These are phyloP conservation scores for Cladophialophora exuberans DNA, from an alignment of 2,329 filamentous ascomycete genomes.

Conservation along the genomic window DNA sequence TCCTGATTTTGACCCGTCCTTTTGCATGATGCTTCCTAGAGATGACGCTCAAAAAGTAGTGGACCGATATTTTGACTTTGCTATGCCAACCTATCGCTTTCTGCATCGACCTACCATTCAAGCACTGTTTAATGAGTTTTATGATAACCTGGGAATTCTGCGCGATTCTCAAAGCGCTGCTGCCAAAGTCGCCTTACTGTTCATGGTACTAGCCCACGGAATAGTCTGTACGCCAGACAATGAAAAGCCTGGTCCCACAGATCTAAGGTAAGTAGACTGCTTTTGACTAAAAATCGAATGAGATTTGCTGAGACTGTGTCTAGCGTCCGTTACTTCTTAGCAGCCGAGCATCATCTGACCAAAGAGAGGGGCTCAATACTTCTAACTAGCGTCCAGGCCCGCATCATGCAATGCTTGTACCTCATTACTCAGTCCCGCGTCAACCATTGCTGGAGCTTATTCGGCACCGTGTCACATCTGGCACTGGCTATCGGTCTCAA, in stretches of 20 bases:
- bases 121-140: constrained; percentile 51
- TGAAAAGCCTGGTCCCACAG: not conserved
- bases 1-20: constrained; percentile 48
- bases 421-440: constrained; percentile 51
- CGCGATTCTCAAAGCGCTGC: constrained; percentile 43
- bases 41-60: constrained; percentile 35
- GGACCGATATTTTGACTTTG: constrained; percentile 48
- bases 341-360: constrained; percentile 39
- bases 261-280: not conserved
- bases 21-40: constrained; percentile 43
- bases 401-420: constrained; percentile 49
- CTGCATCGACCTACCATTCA: constrained; percentile 49
- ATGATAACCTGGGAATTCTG: constrained; percentile 49
- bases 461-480: constrained; percentile 48
- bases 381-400: constrained; percentile 47
- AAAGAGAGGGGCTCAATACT: constrained; percentile 45
- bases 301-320: too few species aligned
- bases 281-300: too few species aligned
- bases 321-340: constrained; percentile 32
- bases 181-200: not conserved
- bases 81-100: constrained; percentile 49
- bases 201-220: not conserved
- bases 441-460: constrained; percentile 54
- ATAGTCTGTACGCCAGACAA: not conserved
- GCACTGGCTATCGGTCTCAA: constrained; percentile 37